Conservation (phyloP, 306 rosid genomes). For the Prunus salicina region DNA sequence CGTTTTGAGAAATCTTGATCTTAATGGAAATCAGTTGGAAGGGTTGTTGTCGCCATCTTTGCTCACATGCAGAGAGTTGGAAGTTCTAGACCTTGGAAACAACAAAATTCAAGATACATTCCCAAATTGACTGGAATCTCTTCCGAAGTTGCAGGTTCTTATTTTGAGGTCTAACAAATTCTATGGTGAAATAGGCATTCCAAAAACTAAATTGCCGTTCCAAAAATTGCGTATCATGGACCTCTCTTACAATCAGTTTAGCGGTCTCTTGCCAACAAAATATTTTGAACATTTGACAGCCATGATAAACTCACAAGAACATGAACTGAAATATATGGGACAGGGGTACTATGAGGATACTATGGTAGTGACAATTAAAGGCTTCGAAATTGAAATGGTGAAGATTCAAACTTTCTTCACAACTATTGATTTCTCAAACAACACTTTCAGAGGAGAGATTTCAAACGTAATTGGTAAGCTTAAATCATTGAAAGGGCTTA, state of each 20-base stretch:
- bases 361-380: no score
- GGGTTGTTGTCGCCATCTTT: no score
- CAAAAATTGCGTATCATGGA: neutral
- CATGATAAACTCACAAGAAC: neutral
- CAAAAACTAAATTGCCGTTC: neutral
- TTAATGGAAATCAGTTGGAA: no score
- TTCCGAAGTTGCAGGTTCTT: no score
- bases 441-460: neutral
- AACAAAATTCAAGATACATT: no score
- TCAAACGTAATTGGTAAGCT: neutral
- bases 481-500: neutral
- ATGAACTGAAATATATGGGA: neutral
- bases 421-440: neutral
- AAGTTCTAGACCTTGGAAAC: no score
- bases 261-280: neutral
- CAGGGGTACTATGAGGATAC: neutral
- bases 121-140: no score
- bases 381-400: rapidly evolving
- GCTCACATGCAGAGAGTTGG: no score
- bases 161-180: neutral
- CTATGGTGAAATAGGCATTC: neutral
- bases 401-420: neutral
- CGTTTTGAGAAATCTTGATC: no score
- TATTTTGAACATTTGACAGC: neutral
- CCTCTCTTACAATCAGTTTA: neutral